Percentiles rank a stretch among this genome's conserved stretches.
Conservation (phyloP, 805 yeast species). For the Cyberlindnera veronae region DNA sequence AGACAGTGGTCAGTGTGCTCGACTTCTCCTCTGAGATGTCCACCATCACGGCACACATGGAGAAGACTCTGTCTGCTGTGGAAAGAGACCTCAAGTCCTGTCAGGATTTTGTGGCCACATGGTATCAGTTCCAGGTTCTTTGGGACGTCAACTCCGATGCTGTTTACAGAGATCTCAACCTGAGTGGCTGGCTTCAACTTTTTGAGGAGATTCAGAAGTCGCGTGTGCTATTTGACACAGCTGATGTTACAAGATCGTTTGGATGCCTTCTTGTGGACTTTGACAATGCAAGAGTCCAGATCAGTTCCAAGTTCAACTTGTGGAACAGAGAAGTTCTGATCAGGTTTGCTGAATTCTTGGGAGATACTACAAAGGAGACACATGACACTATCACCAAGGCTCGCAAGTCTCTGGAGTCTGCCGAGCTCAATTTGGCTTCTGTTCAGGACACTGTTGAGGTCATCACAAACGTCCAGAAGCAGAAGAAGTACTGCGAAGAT, state of each 20-base stretch:
- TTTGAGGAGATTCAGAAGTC: conserved; percentile 41
- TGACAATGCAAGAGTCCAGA: conserved; percentile 50
- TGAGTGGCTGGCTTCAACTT: conserved; percentile 46
- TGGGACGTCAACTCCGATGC: conserved; percentile 53
- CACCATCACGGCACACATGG: conserved; percentile 17
- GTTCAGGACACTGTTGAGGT: conserved; percentile 36
- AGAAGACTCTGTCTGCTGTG: conserved; percentile 27
- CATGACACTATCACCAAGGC: conserved; percentile 31
- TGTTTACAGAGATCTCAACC: conserved; percentile 33
- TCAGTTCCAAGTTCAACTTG: conserved; percentile 50
- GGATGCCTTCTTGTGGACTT: conserved; percentile 45
- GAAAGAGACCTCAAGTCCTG: conserved; percentile 34
- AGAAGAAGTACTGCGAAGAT: conserved; percentile 13
- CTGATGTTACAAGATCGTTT: conserved; percentile 36
- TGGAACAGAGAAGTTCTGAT: conserved; percentile 50
- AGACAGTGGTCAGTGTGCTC: background rate
- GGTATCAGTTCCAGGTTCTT: conserved; percentile 54
- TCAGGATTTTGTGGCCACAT: conserved; percentile 38
- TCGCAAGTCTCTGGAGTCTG: conserved; percentile 36
- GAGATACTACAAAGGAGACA: conserved; percentile 28
- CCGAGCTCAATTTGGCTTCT: conserved; percentile 35
- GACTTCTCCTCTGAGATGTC: conserved; percentile 10
- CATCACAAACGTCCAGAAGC: conserved; percentile 36
- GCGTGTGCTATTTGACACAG: conserved; percentile 48
- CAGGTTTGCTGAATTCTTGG: conserved; percentile 39